Evolutionary conservation across 306 rosid genomes (phyloP).

Genomic region (Medicago arabica): DNA sequence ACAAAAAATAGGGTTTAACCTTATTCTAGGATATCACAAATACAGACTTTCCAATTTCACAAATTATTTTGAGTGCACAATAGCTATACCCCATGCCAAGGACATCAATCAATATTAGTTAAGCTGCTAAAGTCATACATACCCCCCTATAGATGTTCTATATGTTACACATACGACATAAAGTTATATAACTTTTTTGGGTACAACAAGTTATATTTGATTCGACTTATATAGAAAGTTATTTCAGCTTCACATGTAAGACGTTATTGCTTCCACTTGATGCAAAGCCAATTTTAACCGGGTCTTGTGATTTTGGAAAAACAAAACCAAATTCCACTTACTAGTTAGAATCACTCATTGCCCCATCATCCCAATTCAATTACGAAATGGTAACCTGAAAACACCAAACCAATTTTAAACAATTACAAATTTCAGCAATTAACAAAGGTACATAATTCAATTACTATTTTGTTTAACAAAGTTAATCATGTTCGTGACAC

Average conservation of each 20-base stretch:
- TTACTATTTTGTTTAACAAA: no score
- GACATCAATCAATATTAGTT: no score
- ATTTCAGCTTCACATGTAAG: background rate
- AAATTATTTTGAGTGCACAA: background rate
- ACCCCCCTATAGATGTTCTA: background rate
- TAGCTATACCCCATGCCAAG: no score
- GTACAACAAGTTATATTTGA: background rate
- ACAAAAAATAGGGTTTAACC: background rate
- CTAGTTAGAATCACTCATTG: background rate
- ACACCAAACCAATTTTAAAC: background rate
- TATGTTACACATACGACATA: background rate
- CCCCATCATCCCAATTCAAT: slow-evolving; percentile 6
- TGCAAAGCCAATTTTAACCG: background rate
- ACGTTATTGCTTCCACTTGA: background rate
- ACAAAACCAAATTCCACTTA: background rate
- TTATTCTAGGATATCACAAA: background rate
- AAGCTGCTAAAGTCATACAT: no score
- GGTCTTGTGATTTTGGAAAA: background rate
- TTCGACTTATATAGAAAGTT: background rate
- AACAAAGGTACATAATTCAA: no score
- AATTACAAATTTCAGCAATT: background rate
- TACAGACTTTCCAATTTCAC: background rate
- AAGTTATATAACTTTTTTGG: background rate
- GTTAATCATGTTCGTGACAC: no score
- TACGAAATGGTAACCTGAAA: slow-evolving; percentile 43